phyloP scores from a whole-genome alignment of 805 yeast species.

The Saccharomycopsis selenospora region DNA sequence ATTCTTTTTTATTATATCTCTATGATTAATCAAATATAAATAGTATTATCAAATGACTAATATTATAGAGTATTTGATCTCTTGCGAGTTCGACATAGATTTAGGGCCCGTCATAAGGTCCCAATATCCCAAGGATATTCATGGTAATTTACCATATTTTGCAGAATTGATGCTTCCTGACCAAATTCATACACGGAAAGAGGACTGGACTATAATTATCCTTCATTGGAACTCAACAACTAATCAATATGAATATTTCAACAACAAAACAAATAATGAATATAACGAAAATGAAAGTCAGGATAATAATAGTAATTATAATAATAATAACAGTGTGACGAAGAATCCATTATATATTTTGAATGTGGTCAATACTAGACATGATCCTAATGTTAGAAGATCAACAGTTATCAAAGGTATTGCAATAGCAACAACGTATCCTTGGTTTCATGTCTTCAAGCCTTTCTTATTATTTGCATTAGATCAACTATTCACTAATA shows the following conservation, averaged over 20 bases:
- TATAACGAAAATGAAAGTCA: not conserved
- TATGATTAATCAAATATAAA: not conserved
- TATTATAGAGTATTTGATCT: conserved; percentile 41
- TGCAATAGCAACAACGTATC: conserved; percentile 40
- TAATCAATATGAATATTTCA: conserved; percentile 28
- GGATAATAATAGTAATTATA: conserved; percentile 22
- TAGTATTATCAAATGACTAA: not conserved
- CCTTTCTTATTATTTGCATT: conserved; percentile 45
- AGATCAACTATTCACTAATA: conserved; percentile 36
- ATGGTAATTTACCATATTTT: conserved; percentile 35
- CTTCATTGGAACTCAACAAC: conserved; percentile 26
- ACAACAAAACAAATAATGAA: conserved; percentile 30
- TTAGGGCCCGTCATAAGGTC: conserved; percentile 60
- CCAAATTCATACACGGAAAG: conserved; percentile 46
- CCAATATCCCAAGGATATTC: conserved; percentile 46
- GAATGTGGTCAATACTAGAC: conserved; percentile 44
- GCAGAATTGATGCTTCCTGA: conserved; percentile 58
- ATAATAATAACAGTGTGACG: conserved; percentile 27
- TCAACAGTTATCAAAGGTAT: conserved; percentile 48
- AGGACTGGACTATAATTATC: conserved; percentile 49
- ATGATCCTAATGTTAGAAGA: conserved; percentile 34
- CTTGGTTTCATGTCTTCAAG: conserved; percentile 44
- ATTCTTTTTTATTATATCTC: not conserved
- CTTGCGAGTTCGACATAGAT: conserved; percentile 76
- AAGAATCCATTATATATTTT: conserved; percentile 39